These are phyloP conservation scores for Saccharomyces uvarum DNA, from an alignment of 1,139 yeast species.

Conservation along the genomic window DNA sequence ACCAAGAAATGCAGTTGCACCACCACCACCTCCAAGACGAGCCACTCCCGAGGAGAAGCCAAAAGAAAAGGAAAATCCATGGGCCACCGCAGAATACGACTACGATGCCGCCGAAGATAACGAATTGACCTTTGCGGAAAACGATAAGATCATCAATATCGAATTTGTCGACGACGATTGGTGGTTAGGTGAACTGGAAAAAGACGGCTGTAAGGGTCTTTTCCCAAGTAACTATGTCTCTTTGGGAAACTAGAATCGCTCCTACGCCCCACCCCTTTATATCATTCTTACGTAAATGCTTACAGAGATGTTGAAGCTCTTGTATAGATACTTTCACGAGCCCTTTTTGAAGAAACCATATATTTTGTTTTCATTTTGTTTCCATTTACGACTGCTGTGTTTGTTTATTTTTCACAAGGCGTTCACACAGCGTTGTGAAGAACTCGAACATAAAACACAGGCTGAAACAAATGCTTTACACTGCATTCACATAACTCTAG, in stretches of 20 bases:
- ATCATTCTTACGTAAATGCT: neutral
- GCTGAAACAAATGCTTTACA: neutral
- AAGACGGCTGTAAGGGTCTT: constrained; percentile 65
- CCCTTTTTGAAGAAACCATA: neutral
- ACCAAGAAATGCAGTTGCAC: constrained; percentile 12
- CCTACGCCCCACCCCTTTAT: neutral
- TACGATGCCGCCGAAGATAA: constrained; percentile 88
- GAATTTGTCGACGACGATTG: constrained; percentile 91
- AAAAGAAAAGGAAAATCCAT: constrained; percentile 34
- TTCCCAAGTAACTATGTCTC: constrained; percentile 88
- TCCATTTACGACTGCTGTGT: neutral
- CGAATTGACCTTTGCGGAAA: constrained; percentile 76
- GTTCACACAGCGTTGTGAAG: neutral
- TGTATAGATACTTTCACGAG: neutral
- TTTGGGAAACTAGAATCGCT: constrained; percentile 28
- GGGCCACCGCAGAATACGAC: constrained; percentile 75
- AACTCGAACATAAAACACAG: neutral
- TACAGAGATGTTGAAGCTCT: neutral
- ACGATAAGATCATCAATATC: constrained; percentile 71
- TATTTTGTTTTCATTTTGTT: neutral
- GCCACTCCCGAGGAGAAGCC: constrained; percentile 29
- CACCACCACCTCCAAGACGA: constrained; percentile 32
- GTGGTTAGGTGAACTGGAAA: constrained; percentile 78
- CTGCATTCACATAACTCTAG: neutral
- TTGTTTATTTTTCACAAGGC: neutral